phyloP scores from a whole-genome alignment of 108 stramenopile species.

The Parietichytrium sp. region DNA sequence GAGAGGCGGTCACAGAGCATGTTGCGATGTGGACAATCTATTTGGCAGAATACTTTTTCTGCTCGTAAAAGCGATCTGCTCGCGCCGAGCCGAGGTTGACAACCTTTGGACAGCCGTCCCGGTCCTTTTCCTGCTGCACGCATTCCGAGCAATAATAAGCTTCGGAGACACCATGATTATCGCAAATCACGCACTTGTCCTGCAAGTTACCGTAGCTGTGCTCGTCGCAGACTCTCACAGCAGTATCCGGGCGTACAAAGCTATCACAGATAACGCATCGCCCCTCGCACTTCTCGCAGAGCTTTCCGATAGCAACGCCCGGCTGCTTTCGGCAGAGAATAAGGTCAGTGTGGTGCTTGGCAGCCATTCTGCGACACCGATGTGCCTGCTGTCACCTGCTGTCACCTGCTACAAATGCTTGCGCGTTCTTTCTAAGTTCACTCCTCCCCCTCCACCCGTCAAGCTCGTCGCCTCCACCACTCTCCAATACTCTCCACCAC shows the following conservation, averaged over 20 bases:
- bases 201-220: slow-evolving; percentile 95
- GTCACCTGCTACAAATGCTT: too few relatives aligned
- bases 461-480: too few relatives aligned
- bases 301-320: slow-evolving; percentile 87
- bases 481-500: too few relatives aligned
- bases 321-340: slow-evolving; percentile 99
- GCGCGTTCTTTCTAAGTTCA: too few relatives aligned
- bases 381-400: too few relatives aligned
- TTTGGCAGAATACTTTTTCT: slow-evolving; percentile 81
- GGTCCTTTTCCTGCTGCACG: slow-evolving; percentile 87
- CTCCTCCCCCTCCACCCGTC: too few relatives aligned
- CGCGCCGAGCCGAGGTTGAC: slow-evolving; percentile 94
- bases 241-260: slow-evolving; percentile 83
- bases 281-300: slow-evolving; percentile 97
- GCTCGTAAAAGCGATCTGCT: slow-evolving; percentile 95
- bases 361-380: slow-evolving; percentile 52
- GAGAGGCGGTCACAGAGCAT: too few relatives aligned
- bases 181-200: slow-evolving; percentile 92
- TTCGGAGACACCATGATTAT: slow-evolving; percentile 90
- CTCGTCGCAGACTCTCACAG: slow-evolving; percentile 96
- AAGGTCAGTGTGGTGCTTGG: slow-evolving; percentile 95
- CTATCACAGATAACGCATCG: slow-evolving; percentile 96
- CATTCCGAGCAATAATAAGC: slow-evolving; percentile 99
- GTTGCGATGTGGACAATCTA: too few relatives aligned
- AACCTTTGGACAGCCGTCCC: slow-evolving; percentile 98